A percentile compares a stretch with the other conserved stretches of the same genome.
These are phyloP conservation scores for Phytophthora quininea DNA, from an alignment of 352 stramenopile genomes.

Conservation along the genomic window DNA sequence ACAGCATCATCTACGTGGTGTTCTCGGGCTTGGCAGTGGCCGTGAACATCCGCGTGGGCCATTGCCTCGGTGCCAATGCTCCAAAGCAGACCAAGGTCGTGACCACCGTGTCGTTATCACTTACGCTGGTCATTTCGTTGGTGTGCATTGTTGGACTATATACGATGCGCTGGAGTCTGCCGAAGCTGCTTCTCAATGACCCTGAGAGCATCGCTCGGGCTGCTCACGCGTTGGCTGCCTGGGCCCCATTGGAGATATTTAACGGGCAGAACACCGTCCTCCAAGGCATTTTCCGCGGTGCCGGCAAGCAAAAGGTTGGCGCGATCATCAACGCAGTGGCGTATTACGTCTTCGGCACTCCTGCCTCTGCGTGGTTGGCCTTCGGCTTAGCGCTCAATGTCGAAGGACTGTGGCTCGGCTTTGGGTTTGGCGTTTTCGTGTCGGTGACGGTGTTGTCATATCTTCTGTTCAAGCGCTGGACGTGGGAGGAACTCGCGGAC, in stretches of 20 bases:
- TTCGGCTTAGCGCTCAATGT: slow-evolving; percentile 44
- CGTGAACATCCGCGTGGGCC: slow-evolving; percentile 55
- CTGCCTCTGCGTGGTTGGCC: slow-evolving; percentile 48
- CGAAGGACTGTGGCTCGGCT: slow-evolving; percentile 53
- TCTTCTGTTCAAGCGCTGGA: slow-evolving; percentile 26
- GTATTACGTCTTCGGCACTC: slow-evolving; percentile 71
- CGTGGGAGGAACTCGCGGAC: slow-evolving; percentile 36
- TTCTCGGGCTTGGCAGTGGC: slow-evolving; percentile 50
- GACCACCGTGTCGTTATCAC: slow-evolving; percentile 25
- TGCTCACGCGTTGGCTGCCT: slow-evolving; percentile 36
- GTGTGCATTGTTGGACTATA: slow-evolving; percentile 12
- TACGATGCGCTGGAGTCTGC: slow-evolving; percentile 12
- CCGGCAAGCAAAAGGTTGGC: slow-evolving; percentile 48
- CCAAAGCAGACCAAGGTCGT: slow-evolving; percentile 40
- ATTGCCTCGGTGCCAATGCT: slow-evolving; percentile 45
- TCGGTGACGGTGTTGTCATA: slow-evolving; percentile 20
- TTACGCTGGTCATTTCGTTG: slow-evolving; percentile 29
- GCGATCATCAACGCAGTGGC: slow-evolving; percentile 57
- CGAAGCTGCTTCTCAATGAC: slow-evolving; percentile 39
- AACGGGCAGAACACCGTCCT: slow-evolving; percentile 48
- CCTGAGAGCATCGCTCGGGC: slow-evolving; percentile 34
- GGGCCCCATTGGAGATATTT: slow-evolving; percentile 41
- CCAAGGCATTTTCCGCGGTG: slow-evolving; percentile 63
- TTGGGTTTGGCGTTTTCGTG: slow-evolving; percentile 38
- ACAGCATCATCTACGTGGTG: slow-evolving; percentile 55